A percentile compares a stretch with the other conserved stretches of the same genome.
Conservation (phyloP, 768 basidiomycete species). For the Russula griseocarnosa region DNA sequence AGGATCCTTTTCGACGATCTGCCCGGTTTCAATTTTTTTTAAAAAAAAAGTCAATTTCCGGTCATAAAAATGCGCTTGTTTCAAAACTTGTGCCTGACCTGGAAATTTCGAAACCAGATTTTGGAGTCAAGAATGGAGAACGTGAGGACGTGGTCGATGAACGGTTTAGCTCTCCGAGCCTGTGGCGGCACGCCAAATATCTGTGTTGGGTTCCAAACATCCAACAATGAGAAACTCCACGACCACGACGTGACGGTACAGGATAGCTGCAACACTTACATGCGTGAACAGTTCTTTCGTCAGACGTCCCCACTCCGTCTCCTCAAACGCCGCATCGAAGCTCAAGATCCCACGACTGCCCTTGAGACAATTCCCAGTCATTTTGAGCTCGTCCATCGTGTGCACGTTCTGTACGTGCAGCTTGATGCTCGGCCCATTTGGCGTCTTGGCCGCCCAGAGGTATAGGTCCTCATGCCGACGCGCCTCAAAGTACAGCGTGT, state of each 20-base stretch:
- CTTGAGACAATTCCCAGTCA: constrained; percentile 98
- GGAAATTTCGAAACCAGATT: constrained; percentile 99
- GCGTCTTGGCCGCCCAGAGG: constrained; percentile 93
- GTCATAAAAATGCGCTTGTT: background rate
- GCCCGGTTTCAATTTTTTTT: no score
- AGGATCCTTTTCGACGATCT: constrained; percentile 96
- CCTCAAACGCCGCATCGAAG: constrained; percentile 88
- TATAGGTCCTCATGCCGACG: constrained; percentile 94
- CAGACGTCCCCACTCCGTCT: constrained; percentile 78
- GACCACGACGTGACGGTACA: background rate
- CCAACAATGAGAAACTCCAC: background rate
- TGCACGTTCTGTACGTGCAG: constrained; percentile 98
- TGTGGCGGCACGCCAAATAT: constrained; percentile 92
- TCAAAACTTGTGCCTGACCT: constrained; percentile 46
- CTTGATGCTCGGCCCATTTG: constrained; percentile 96
- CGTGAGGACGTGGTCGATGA: constrained; percentile 95
- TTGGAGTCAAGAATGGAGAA: constrained; percentile 95
- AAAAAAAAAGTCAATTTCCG: background rate
- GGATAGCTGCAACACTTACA: constrained; percentile 42
- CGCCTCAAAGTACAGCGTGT: constrained; percentile 95
- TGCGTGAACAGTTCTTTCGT: constrained; percentile 94
- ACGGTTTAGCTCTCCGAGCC: constrained; percentile 91
- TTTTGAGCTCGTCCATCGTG: constrained; percentile 99
- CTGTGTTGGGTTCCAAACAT: constrained; percentile 39
- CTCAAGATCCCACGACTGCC: constrained; percentile 89